A percentile compares a stretch with the other conserved stretches of the same genome.
Conservation (phyloP, 345 rosid species). For the Hibiscus syriacus region DNA sequence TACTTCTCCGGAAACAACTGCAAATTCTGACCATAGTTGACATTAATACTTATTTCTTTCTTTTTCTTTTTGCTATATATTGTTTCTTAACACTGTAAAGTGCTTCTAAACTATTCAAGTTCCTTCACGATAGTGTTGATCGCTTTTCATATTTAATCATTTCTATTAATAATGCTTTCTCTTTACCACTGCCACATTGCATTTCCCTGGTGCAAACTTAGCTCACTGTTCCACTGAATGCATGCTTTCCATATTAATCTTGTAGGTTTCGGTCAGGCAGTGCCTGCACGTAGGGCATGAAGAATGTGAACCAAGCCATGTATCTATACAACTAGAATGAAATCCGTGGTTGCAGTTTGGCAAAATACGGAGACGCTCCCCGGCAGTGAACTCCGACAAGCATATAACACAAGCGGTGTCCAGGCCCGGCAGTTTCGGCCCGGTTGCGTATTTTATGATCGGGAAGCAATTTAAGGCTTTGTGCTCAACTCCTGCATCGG, state of each 20-base stretch:
- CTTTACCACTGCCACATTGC: no score
- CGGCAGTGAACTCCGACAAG: conserved; percentile 33
- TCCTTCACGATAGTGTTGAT: background rate
- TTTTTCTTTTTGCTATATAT: background rate
- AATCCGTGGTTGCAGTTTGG: conserved; percentile 26
- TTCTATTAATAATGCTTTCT: no score
- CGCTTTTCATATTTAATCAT: background rate
- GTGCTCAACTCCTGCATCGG: conserved; percentile 32
- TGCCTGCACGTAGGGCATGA: conserved; percentile 66
- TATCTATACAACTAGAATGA: conserved; percentile 1
- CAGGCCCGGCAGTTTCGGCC: conserved; percentile 29
- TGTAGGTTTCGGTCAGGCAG: conserved; percentile 18
- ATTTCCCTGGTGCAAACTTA: no score
- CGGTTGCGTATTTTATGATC: conserved; percentile 31
- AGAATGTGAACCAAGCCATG: conserved; percentile 57
- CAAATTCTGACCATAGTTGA: background rate
- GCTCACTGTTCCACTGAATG: background rate
- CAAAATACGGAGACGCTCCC: conserved; percentile 41
- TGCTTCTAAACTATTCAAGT: background rate
- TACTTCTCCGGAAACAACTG: background rate
- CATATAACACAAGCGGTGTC: conserved; percentile 26
- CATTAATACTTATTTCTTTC: background rate
- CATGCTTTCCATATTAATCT: background rate
- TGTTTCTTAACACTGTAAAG: background rate
- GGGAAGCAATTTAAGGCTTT: conserved; percentile 43